Evolutionary conservation across 1,284 basidiomycete species (phyloP), one percentile per base, ranked within the genome.

Genomic region (Rhodotorula mucilaginosa): DNA sequence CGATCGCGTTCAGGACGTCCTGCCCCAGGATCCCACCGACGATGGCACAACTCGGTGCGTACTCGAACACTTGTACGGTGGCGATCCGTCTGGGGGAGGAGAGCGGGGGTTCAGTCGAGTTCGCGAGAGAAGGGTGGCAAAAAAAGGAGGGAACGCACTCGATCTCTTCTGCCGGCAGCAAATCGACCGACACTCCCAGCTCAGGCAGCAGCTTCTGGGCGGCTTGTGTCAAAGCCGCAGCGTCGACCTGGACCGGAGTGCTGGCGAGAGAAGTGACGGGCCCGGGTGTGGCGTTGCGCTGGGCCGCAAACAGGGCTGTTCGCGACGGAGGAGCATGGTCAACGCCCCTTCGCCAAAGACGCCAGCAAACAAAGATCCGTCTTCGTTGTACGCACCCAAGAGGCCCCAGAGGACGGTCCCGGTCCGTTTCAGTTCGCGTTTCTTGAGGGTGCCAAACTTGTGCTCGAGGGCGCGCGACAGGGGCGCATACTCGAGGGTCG

Each of bases 11-110:
- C 58, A 99, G 84, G 64, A 98, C 89, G 80, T 98, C 96, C 82
- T 99, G 97, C 3, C 90, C 94, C 21, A 98, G 83, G 81, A 98
- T 87, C 21, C 97, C 97, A 46, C 97, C 96, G 58, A 99, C 84
- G 46, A 99, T 90, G 1, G 94, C 94, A 80, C 93, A 90, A 6
- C 94, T 88, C 2, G 94, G 91, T 5, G 91, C 88, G 83, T 96
- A 91, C 80, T 96, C 90, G 80, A 90, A 87, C 68, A 90, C 90
- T 74, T 58, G 34, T 19, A 65, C 26, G 39, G 49, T 5, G 0
- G 69, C 61, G 66, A 76, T 60, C 7, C 70, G 65, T n/a, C 74
- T 75, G 67, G 1, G 1, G n/a, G 12, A 26, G 3, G 23, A 51
- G 2, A 19, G 31, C 23, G 29, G 34, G 10, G 48, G 29, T 10